A percentile compares a stretch with the other conserved stretches of the same genome.
Conservation (phyloP, 106 monocot genomes). For the Agapanthus africanus region DNA sequence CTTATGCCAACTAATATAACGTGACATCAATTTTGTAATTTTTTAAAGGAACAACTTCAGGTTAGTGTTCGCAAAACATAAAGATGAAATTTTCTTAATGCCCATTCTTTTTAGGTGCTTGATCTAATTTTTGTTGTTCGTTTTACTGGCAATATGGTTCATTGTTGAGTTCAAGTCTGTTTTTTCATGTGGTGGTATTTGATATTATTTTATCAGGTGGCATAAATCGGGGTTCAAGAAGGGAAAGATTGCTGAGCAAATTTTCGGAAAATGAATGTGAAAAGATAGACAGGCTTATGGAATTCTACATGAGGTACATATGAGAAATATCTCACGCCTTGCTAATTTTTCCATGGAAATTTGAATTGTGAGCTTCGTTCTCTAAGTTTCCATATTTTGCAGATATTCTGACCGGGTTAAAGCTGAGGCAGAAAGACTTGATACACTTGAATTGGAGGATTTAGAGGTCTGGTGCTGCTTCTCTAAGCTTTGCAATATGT, state of each 20-base stretch:
- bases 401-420: conserved; percentile 90
- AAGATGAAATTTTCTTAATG: conserved; percentile 31
- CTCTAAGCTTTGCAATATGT: background rate
- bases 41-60: too few species aligned
- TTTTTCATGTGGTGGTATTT: background rate
- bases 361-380: conserved; percentile 8
- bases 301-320: conserved; percentile 61
- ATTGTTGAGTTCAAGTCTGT: background rate
- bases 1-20: too few species aligned
- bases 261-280: conserved; percentile 99
- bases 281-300: conserved; percentile 96
- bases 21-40: too few species aligned
- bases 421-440: conserved; percentile 58
- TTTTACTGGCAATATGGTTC: background rate
- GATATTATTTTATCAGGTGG: conserved; percentile 45
- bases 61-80: too few species aligned
- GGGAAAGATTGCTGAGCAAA: conserved; percentile 84
- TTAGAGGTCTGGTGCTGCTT: conserved; percentile 56
- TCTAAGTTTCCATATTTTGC: conserved; percentile 8
- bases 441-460: conserved; percentile 80
- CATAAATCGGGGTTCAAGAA: conserved; percentile 79
- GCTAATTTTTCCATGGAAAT: background rate
- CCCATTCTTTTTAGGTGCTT: background rate
- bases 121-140: background rate
- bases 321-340: background rate